Evolutionary conservation across 805 yeast genomes (phyloP), one percentile per base, ranked within the genome.

Genomic region (Priceomyces medius): DNA sequence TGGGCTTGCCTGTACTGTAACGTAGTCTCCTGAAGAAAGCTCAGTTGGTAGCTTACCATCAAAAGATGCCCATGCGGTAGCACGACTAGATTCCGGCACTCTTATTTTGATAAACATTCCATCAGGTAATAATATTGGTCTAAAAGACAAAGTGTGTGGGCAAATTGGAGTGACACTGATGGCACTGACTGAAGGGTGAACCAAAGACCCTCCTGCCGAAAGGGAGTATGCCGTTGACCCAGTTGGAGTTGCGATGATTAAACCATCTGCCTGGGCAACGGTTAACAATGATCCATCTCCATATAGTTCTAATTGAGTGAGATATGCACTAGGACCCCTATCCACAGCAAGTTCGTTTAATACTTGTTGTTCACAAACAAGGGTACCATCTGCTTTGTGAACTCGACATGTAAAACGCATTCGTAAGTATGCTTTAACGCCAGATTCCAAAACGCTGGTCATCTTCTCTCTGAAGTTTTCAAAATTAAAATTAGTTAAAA

Each of bases 151-250:
- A 0, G 97, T 88, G 58, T 91, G 98, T 1, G 98, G 97, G 59
- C 98, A 91, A 44, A 91, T 89, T 0, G 98, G 98, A 0, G 98
- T 89, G 5, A 91, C 89, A 42, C 89, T 81, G 21, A 90, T 86
- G 7, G 96, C 96, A 46, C 89, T 84, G 12, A 91, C 95, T 23
- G 88, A 89, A 0, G 98, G 97, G 54, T 90, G 97, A 3, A 91
- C 96, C 37, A 91, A 73, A 0, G 96, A 84, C 1, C 98, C 98
- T 10, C 97, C 97, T 0, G 98, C 97, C 33, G 95, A 84, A 37
- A 91, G 70, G 1, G 97, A 89, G 61, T 91, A 91, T 0, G 98
- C 98, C 0, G 98, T 91, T 2, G 97, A 88, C 0, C 97, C 97
- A 0, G 97, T 89, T 3, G 97, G 97, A 0, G 97, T 89, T 0